Evolutionary conservation across 2,329 filamentous ascomycete genomes (phyloP), one percentile per base, ranked within the genome.

Genomic region (Bipolaris bicolor): DNA sequence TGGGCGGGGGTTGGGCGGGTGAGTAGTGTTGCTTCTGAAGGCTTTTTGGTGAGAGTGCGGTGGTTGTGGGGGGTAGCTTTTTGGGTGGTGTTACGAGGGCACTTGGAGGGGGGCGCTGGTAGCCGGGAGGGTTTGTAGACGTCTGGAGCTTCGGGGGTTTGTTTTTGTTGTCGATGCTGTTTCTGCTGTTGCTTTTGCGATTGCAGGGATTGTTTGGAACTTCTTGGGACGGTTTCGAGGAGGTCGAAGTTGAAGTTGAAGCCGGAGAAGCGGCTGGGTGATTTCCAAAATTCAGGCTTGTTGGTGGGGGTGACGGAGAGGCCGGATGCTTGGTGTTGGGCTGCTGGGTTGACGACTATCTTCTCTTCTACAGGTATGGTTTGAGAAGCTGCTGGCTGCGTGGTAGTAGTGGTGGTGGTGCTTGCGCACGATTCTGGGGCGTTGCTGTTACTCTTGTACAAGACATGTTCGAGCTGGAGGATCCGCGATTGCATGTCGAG

Each of bases 401-500:
- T 7, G 33, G 15, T 22, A 20, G 6, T 31, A 29, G 26, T 41
- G 20, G 20, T 41, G 20, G 43, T 5, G 9, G 18, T 16, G 10
- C 6, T 45, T 45, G 9, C 3, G 40, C 33, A 52, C 11, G 33
- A 24, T 20, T 24, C 45, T 18, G 29, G n/a, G 36, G 39, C 45
- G 22, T 31, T 40, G 49, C 15, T 57, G 52, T 22, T 40, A 46
- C 13, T 29, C 26, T 29, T 49, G 22, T 29, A 48, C 45, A 29
- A 53, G 15, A 29, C 37, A 16, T 62, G 51, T 50, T 74, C 71
- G 3, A 74, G 66, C 31, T 69, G 64, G 3, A 68, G 62, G 3
- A 73, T 57, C 4, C 72, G 65, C 11, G 68, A 58, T 47, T 73
- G 69, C 26, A 74, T 64, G 33, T 73, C 66, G 5, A 69, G 62